These are phyloP conservation scores for Choanephora cucurbitarum DNA, from an alignment of 371 early-diverging fungal genomes.

Conservation along the genomic window DNA sequence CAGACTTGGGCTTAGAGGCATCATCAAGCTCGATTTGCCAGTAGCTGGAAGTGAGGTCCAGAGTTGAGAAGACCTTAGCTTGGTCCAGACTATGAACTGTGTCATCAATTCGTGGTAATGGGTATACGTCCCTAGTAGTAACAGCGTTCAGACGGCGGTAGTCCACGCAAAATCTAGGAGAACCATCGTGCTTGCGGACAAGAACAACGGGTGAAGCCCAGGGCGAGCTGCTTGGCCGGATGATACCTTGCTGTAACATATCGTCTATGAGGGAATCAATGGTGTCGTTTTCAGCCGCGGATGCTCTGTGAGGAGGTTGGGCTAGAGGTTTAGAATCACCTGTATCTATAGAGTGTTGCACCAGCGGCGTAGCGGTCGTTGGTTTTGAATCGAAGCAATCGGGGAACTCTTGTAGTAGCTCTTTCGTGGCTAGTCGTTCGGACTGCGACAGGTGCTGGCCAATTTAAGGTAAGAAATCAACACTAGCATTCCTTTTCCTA, in stretches of 20 bases:
- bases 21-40: slow-evolving; percentile 12
- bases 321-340: slow-evolving; percentile 13
- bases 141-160: slow-evolving; percentile 4
- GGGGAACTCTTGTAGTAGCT: too few relatives aligned
- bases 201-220: slow-evolving; percentile 26
- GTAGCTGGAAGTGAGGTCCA: slow-evolving; percentile 28
- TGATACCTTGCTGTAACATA: slow-evolving; percentile 28
- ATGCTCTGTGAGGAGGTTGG: slow-evolving; percentile 8
- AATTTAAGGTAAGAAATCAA: background rate
- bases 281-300: slow-evolving; percentile 11
- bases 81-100: slow-evolving; percentile 13
- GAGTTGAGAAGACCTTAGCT: slow-evolving; percentile 25
- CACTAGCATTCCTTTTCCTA: too few relatives aligned
- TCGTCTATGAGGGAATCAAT: slow-evolving; percentile 19
- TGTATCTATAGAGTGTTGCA: slow-evolving; percentile 20
- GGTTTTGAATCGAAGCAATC: background rate
- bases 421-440: too few relatives aligned
- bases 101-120: background rate
- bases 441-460: too few relatives aligned
- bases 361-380: background rate
- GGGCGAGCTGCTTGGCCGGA: background rate
- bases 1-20: slow-evolving; percentile 27
- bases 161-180: slow-evolving; percentile 17
- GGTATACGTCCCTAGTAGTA: background rate
- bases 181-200: slow-evolving; percentile 20